Evolutionary conservation across 73 alveolate genomes (phyloP).

Genomic region (Paraurostyla sp.): DNA sequence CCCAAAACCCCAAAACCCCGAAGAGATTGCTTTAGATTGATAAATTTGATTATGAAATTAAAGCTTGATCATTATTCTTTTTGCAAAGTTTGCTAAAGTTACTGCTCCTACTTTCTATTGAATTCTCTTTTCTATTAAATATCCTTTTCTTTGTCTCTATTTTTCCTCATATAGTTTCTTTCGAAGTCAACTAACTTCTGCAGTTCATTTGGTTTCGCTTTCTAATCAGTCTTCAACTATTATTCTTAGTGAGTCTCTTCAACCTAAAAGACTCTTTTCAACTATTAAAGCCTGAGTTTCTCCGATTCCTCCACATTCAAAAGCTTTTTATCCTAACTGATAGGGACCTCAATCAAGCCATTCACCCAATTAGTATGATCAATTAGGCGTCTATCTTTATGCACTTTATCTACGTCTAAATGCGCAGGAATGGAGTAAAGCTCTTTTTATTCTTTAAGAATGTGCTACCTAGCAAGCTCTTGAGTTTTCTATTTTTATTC

Average conservation of each 20-base stretch:
- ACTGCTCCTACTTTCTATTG: not conserved
- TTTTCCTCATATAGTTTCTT: not conserved
- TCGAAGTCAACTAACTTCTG: constrained; percentile 7
- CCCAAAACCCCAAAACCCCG: too few species aligned
- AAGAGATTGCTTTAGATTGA: too few species aligned
- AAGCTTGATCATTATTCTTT: too few species aligned
- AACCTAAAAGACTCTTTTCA: not conserved
- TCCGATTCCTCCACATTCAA: constrained; percentile 17
- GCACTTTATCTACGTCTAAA: constrained; percentile 9
- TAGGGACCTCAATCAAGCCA: constrained; percentile 34
- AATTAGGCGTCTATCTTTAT: not conserved
- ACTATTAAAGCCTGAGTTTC: not conserved
- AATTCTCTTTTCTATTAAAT: not conserved
- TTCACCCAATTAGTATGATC: constrained; percentile 5
- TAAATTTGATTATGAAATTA: too few species aligned
- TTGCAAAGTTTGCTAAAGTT: too few species aligned
- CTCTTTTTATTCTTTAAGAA: not conserved
- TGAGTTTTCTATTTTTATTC: not conserved
- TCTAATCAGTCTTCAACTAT: not conserved
- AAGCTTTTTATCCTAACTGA: constrained; percentile 7
- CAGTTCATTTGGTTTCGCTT: not conserved
- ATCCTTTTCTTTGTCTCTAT: not conserved
- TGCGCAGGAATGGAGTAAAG: not conserved
- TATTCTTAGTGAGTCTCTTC: not conserved
- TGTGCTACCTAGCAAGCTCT: not conserved